phyloP scores from a whole-genome alignment of 768 basidiomycete species.

The Filobasidium floriforme region DNA sequence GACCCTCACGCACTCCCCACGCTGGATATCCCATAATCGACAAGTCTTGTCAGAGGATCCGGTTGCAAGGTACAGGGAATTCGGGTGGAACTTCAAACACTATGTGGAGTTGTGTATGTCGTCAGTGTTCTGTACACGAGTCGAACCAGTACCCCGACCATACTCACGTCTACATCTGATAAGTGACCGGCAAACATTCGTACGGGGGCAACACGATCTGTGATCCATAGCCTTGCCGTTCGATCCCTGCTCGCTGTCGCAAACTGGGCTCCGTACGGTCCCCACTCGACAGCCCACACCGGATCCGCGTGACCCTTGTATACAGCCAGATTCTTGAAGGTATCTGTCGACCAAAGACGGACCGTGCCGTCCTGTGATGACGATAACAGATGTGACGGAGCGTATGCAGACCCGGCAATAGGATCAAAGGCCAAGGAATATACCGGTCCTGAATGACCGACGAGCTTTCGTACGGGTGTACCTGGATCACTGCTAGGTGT shows the following conservation, averaged over 20 bases:
- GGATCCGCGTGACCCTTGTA: conserved; percentile 89
- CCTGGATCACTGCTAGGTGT: conserved; percentile 72
- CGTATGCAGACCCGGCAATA: conserved; percentile 69
- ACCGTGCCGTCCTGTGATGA: conserved; percentile 85
- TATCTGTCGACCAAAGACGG: conserved; percentile 91
- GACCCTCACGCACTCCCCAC: conserved; percentile 83
- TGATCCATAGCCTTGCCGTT: conserved; percentile 92
- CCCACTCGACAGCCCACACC: conserved; percentile 99
- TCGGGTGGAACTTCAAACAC: conserved; percentile 95
- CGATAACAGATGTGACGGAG: conserved; percentile 82
- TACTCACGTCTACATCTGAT: conserved; percentile 89
- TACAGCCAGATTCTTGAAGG: conserved; percentile 83
- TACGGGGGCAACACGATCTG: conserved; percentile 75
- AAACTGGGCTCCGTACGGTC: conserved; percentile 96
- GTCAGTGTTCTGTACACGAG: conserved; percentile 15
- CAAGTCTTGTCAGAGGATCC: conserved; percentile 95
- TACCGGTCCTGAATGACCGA: conserved; percentile 94
- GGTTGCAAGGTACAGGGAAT: conserved; percentile 92
- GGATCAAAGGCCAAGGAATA: conserved; percentile 93
- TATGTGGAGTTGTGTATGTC: conserved; percentile 40
- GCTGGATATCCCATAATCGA: conserved; percentile 96
- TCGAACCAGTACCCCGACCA: background rate
- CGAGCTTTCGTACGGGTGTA: conserved; percentile 79
- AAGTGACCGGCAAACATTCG: conserved; percentile 92
- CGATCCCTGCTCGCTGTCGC: conserved; percentile 89